Evolutionary conservation across 2,329 filamentous ascomycete genomes (phyloP), one percentile per base, ranked within the genome.

Genomic region (Alternaria ventricosa): DNA sequence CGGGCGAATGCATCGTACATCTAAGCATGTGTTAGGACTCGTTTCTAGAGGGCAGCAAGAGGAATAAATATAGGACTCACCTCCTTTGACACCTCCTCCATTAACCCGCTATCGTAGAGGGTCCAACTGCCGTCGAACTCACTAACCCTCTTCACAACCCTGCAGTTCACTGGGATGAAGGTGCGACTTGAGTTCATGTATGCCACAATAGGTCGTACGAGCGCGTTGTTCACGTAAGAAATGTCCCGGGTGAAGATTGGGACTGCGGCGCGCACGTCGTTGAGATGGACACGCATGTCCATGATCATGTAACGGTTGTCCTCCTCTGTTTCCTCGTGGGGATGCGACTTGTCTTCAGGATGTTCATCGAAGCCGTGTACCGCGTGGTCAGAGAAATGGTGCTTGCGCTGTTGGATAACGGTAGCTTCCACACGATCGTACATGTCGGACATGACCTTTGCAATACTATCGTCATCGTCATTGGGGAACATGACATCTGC

Each of bases 41-140:
- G 13, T 18, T 27, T 10, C 12, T 20, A 33, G n/a, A 36, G 22
- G 44, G 11, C n/a, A 15, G 22, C 27, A 15, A n/a, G 22, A 8
- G 36, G 10, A 23, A 28, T 25, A 3, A 18, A 50, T 23, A 30
- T 41, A 5, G 11, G 20, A 43, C 70, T 55, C 78, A 88, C 87
- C 80, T 97, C 96, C 68, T 92, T 93, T 7, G 92, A 95, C 65
- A 97, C 84, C 80, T 99, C 96, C 74, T 97, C 93, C 90, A 98
- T 93, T 57, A 99, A 83, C 1, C 94, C 94, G 73, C 92, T 96
- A 80, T 99, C 96, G 77, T 92, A 98, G 27, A 96, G 87, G 4
- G 94, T 95, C 96, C 96, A 98, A 71, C 92, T 92, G 33, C 96
- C 96, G 78, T 98, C 93, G 75, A 99, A 99, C 78, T 99, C 96